Evolutionary conservation across 2,329 filamentous ascomycete species (phyloP).

Genomic region (Aspergillus oerlinghausenensis): DNA sequence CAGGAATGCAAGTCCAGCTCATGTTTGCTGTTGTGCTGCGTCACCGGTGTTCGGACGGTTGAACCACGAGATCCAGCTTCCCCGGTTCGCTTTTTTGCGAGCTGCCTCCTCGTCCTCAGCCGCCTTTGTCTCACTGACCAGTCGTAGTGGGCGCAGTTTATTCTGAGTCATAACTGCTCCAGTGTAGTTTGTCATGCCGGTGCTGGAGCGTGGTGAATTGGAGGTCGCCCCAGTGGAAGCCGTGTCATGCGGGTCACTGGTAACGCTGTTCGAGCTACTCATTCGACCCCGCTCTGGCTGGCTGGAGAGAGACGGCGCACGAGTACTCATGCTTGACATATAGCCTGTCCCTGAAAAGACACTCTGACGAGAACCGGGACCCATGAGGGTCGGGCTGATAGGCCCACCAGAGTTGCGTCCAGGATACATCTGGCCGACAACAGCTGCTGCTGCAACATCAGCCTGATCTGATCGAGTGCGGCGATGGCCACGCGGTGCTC

Average conservation of each 20-base stretch:
- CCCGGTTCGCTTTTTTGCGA: constrained; percentile 43
- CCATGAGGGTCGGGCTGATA: constrained; percentile 49
- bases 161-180: constrained; percentile 59
- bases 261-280: constrained; percentile 64
- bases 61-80: constrained; percentile 47
- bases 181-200: constrained; percentile 65
- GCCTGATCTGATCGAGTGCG: constrained; percentile 48
- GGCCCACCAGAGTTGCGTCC: constrained; percentile 53
- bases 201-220: constrained; percentile 59
- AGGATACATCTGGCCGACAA: constrained; percentile 88
- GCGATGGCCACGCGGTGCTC: constrained; percentile 42
- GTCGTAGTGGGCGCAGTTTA: constrained; percentile 76
- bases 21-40: constrained; percentile 9
- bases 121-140: constrained; percentile 56
- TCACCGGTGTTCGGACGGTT: constrained; percentile 33
- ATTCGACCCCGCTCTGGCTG: constrained; percentile 46
- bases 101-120: constrained; percentile 41
- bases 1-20: constrained; percentile 2
- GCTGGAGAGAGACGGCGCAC: constrained; percentile 49
- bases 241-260: constrained; percentile 45
- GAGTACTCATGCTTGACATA: constrained; percentile 51
- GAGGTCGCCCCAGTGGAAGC: constrained; percentile 44
- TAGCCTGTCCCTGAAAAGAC: constrained; percentile 42
- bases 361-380: constrained; percentile 37
- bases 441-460: constrained; percentile 54